phyloP scores from a whole-genome alignment of 192 early-diverging fungal species.

The Dimargaris xerosporica region DNA sequence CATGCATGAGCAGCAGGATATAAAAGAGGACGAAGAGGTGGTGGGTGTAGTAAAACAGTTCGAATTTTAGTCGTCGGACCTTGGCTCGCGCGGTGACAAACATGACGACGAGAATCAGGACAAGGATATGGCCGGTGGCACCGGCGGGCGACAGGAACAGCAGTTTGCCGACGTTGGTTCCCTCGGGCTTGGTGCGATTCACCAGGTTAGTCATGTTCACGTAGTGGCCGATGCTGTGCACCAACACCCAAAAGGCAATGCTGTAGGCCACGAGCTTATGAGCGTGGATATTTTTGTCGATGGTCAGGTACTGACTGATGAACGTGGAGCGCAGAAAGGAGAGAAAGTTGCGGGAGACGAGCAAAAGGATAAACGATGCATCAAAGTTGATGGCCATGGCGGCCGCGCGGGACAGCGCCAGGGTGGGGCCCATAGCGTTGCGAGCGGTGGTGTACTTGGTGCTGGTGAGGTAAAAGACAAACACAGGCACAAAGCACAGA shows the following conservation, averaged over 20 bases:
- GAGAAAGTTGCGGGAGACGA: constrained; percentile 65
- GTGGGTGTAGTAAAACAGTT: constrained; percentile 79
- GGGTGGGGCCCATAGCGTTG: constrained; percentile 21
- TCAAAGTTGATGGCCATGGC: constrained; percentile 54
- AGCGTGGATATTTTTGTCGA: constrained; percentile 74
- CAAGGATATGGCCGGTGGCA: constrained; percentile 45
- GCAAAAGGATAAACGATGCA: constrained; percentile 45
- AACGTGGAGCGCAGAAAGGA: constrained; percentile 58
- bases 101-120: constrained; percentile 23
- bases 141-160: constrained; percentile 46
- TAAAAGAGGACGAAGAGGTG: constrained; percentile 72
- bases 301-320: constrained; percentile 48
- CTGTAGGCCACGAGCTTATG: constrained; percentile 66
- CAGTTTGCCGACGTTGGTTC: constrained; percentile 26
- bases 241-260: constrained; percentile 49
- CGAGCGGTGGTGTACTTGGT: constrained; percentile 25
- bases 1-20: constrained; percentile 53
- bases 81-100: constrained; percentile 21
- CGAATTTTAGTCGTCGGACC: constrained; percentile 25
- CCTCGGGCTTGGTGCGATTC: not conserved
- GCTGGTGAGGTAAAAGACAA: constrained; percentile 31
- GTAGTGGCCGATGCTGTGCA: constrained; percentile 57
- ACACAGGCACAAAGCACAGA: constrained; percentile 35
- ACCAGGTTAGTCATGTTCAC: constrained; percentile 40
- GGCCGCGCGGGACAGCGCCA: constrained; percentile 36